These are phyloP conservation scores for Phaeoacremonium minimum DNA, from an alignment of 2,329 filamentous ascomycete genomes.

Conservation along the genomic window DNA sequence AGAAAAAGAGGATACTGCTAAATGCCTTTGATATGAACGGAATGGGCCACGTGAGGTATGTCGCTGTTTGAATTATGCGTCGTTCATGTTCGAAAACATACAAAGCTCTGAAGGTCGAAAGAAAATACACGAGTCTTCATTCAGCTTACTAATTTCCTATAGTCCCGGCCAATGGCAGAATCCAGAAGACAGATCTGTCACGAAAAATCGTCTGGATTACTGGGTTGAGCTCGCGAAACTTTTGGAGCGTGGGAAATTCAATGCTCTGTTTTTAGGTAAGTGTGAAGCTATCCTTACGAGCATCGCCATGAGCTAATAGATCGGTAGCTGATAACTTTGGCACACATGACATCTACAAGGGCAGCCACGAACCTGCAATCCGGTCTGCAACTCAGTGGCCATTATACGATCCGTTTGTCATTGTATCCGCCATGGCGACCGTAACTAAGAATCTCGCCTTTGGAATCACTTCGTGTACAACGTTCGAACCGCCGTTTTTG, in stretches of 20 bases:
- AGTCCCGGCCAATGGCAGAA: constrained; percentile 10
- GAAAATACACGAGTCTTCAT: too few relatives aligned
- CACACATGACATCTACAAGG: constrained; percentile 5
- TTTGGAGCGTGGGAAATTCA: neutral
- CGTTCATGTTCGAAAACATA: too few relatives aligned
- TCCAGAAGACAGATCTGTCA: constrained; percentile 6
- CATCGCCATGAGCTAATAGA: neutral
- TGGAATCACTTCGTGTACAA: constrained; percentile 3
- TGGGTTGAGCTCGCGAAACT: neutral
- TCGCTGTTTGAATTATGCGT: too few relatives aligned
- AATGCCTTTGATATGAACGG: constrained; percentile 11
- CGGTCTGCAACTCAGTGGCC: constrained; percentile 6
- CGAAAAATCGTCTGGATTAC: neutral
- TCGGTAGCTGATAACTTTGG: constrained; percentile 19
- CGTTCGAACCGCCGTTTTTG: constrained; percentile 5
- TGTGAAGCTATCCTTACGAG: neutral
- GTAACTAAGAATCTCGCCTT: constrained; percentile 3
- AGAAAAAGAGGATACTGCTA: constrained; percentile 9
- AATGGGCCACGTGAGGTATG: constrained; percentile 7
- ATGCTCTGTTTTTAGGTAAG: constrained; percentile 5
- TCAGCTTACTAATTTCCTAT: too few relatives aligned
- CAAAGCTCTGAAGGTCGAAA: too few relatives aligned
- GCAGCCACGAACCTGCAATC: constrained; percentile 6
- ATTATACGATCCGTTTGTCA: constrained; percentile 3
- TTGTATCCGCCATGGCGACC: neutral